Evolutionary conservation across 2,329 filamentous ascomycete species (phyloP), one percentile per base, ranked within the genome.

Genomic region (Penicillium olsonii): DNA sequence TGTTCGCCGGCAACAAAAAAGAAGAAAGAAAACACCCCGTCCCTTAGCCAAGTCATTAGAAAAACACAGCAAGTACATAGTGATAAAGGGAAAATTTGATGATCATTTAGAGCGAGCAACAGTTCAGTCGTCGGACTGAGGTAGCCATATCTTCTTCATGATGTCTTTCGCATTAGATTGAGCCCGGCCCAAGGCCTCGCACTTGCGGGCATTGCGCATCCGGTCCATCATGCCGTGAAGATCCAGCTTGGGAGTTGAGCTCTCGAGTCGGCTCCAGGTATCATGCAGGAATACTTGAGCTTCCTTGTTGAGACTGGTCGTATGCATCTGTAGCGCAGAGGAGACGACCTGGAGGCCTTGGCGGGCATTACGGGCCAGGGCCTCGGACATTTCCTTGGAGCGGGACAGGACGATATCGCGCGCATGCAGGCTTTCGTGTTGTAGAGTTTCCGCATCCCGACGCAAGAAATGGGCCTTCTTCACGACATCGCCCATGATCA

Each of bases 401-500:
- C 52, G 61, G 11, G 65, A 58, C 7, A 72, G 42, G 10, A 69
- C 55, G 10, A 42, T 43, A 11, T 65, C 60, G 35, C 57, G 55
- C 22, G 63, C 42, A 14, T 61, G 56, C 10, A 65, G 27, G 8
- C 65, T 61, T 17, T 65, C 59, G 35, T 48, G 60, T 14, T 56
- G 53, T 17, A 69, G 45, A 17, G 47, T 39, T 20, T 66, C 61
- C 14, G 62, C 63, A 49, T 72, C 63, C 18, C 54, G 53, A 37
- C 62, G 66, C 20, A 73, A 42, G 35, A 60, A 42, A 52, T 73
- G 67, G 11, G 69, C 63, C 47, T 59, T 62, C 45, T 65, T 68
- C 35, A 71, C 67, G 20, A 67, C 65, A 56, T 72, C 67, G 12
- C 65, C 69, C 54, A 73, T 56, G 35, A 68, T 56, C 9, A 67